These are phyloP conservation scores for Aspergillus arachidicola DNA, from an alignment of 2,329 filamentous ascomycete species.

Conservation along the genomic window DNA sequence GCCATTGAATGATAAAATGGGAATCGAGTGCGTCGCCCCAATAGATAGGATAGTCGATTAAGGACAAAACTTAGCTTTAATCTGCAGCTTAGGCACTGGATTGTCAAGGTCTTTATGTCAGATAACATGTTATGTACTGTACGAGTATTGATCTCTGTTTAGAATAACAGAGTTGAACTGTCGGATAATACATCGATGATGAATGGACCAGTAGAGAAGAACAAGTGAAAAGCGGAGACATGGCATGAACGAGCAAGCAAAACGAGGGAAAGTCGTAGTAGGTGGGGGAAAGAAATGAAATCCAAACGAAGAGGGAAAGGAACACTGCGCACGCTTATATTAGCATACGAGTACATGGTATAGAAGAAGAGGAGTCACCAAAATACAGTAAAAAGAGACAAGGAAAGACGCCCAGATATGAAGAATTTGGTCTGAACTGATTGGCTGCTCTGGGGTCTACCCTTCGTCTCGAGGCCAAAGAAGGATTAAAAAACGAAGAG, in stretches of 20 bases:
- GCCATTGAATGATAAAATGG: background rate
- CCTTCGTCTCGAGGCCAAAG: background rate
- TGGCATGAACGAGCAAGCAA: constrained; percentile 1
- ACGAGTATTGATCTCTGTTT: constrained; percentile 3
- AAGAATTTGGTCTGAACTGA: background rate
- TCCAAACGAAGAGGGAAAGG: constrained; percentile 2
- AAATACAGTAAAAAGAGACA: background rate
- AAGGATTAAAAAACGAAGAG: background rate
- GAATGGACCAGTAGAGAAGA: background rate
- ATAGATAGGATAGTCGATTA: background rate
- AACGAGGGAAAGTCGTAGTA: background rate
- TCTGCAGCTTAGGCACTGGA: background rate
- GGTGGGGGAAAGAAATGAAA: background rate
- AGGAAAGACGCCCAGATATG: background rate
- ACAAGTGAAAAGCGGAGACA: background rate
- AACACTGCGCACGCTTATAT: constrained; percentile 1
- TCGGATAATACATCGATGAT: constrained; percentile 1
- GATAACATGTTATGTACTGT: constrained; percentile 8
- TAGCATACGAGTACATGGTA: constrained; percentile 2
- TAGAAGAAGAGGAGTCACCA: constrained; percentile 2
- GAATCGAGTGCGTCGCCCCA: background rate
- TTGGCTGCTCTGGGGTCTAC: background rate
- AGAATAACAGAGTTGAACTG: background rate
- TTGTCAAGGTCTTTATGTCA: background rate
- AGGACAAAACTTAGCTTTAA: background rate